These are phyloP conservation scores for Colletotrichum limetticola DNA, from an alignment of 2,329 filamentous ascomycete species.

Conservation along the genomic window DNA sequence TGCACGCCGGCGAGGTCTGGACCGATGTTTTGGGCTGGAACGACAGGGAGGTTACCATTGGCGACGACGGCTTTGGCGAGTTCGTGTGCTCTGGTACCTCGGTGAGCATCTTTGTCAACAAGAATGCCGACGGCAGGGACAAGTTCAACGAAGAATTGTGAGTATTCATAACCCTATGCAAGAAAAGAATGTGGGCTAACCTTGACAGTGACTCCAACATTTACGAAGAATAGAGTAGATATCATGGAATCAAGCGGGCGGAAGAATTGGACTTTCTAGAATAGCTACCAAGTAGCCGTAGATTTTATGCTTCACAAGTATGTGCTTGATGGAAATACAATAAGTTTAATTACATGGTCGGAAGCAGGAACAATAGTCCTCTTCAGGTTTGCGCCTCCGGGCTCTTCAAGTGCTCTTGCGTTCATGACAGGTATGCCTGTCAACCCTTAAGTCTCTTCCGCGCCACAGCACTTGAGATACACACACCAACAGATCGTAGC, in stretches of 20 bases:
- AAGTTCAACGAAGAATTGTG: conserved; percentile 54
- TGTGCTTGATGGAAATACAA: neutral
- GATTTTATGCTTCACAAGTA: neutral
- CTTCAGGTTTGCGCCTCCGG: too few species aligned
- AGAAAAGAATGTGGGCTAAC: neutral
- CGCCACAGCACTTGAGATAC: too few species aligned
- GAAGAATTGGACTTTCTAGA: neutral
- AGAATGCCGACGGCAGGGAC: conserved; percentile 61
- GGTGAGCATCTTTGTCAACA: conserved; percentile 69
- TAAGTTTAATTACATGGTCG: neutral
- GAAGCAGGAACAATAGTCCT: too few species aligned
- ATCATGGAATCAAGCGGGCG: neutral
- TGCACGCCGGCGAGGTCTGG: conserved; percentile 71
- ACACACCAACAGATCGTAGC: too few species aligned
- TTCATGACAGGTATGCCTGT: too few species aligned
- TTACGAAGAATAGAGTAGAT: conserved; percentile 37
- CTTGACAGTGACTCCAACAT: conserved; percentile 41
- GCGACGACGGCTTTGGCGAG: conserved; percentile 67
- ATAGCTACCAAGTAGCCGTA: neutral
- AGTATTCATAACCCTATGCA: conserved; percentile 34
- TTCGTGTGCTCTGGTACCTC: conserved; percentile 67
- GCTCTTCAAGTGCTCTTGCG: too few species aligned
- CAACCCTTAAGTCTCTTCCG: too few species aligned
- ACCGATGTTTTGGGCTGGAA: conserved; percentile 70
- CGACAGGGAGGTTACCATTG: conserved; percentile 66